Evolutionary conservation across 1,284 basidiomycete genomes (phyloP).

Genomic region (Cystobasidiaceae sp.): DNA sequence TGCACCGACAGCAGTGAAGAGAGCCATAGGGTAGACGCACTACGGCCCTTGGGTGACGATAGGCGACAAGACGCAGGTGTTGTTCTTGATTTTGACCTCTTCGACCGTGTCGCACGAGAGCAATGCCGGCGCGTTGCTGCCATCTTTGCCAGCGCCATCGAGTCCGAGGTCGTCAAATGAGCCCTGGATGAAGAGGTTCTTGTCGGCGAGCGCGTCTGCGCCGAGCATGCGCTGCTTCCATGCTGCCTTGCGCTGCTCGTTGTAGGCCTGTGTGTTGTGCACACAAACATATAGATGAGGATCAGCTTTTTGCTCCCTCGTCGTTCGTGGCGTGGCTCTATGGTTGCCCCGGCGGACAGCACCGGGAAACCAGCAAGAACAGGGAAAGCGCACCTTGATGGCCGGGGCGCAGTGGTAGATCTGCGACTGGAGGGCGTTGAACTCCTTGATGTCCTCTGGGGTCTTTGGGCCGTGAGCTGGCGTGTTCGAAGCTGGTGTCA

Average conservation of each 20-base stretch:
- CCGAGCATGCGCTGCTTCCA: slow-evolving; percentile 37
- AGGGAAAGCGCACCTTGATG: slow-evolving; percentile 39
- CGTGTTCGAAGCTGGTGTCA: background rate
- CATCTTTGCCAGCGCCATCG: slow-evolving; percentile 14
- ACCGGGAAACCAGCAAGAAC: too few relatives aligned
- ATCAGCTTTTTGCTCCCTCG: too few relatives aligned
- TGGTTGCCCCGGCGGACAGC: too few relatives aligned
- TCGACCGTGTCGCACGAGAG: slow-evolving; percentile 44
- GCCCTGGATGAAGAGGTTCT: slow-evolving; percentile 46
- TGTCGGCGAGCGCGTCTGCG: slow-evolving; percentile 42
- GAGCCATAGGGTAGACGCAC: slow-evolving; percentile 29
- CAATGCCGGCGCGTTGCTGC: slow-evolving; percentile 35
- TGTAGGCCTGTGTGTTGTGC: slow-evolving; percentile 41
- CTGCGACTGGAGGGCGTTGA: slow-evolving; percentile 44
- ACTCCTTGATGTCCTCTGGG: slow-evolving; percentile 43
- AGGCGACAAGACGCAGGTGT: slow-evolving; percentile 45
- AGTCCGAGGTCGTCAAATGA: slow-evolving; percentile 41
- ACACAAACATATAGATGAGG: background rate
- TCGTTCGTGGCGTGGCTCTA: too few relatives aligned
- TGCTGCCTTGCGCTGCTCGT: slow-evolving; percentile 42
- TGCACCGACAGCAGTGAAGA: background rate
- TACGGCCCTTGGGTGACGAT: slow-evolving; percentile 51
- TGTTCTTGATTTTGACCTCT: slow-evolving; percentile 45
- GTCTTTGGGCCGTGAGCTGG: slow-evolving; percentile 44
- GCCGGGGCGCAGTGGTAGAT: slow-evolving; percentile 48